A percentile compares a stretch with the other conserved stretches of the same genome.
These are phyloP conservation scores for Prunella vulgaris DNA, from an alignment of 257 asterid species.

Conservation along the genomic window DNA sequence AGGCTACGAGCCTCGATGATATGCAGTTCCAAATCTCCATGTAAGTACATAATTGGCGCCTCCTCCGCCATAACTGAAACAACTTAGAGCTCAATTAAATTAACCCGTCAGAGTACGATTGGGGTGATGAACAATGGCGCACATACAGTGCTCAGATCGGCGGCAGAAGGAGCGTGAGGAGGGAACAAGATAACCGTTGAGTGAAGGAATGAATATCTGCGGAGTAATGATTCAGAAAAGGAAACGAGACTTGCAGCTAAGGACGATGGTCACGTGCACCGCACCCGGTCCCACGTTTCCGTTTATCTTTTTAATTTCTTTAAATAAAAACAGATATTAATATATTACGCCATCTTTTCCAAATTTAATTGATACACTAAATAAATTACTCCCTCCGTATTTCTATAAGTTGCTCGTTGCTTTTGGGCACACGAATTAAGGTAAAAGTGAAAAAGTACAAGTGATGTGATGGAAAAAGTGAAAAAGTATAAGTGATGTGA, in stretches of 20 bases:
- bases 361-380: too few relatives aligned
- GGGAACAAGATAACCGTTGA: neutral
- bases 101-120: neutral
- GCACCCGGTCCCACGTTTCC: slow-evolving; percentile 5
- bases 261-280: slow-evolving; percentile 7
- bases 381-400: too few relatives aligned
- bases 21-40: slow-evolving; percentile 74
- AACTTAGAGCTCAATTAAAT: neutral
- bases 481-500: too few relatives aligned
- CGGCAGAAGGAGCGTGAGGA: slow-evolving; percentile 3
- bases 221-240: neutral
- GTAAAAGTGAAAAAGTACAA: too few relatives aligned
- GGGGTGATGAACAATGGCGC: neutral
- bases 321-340: too few relatives aligned
- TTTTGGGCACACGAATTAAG: too few relatives aligned
- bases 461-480: too few relatives aligned
- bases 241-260: neutral
- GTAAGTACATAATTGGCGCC: slow-evolving; percentile 35
- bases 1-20: slow-evolving; percentile 64
- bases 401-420: too few relatives aligned
- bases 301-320: neutral
- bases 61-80: slow-evolving; percentile 39
- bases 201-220: slow-evolving; percentile 9
- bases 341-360: too few relatives aligned
- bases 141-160: neutral